These are phyloP conservation scores for Trypanosoma caninum DNA, from an alignment of 208 protist species.

Conservation along the genomic window DNA sequence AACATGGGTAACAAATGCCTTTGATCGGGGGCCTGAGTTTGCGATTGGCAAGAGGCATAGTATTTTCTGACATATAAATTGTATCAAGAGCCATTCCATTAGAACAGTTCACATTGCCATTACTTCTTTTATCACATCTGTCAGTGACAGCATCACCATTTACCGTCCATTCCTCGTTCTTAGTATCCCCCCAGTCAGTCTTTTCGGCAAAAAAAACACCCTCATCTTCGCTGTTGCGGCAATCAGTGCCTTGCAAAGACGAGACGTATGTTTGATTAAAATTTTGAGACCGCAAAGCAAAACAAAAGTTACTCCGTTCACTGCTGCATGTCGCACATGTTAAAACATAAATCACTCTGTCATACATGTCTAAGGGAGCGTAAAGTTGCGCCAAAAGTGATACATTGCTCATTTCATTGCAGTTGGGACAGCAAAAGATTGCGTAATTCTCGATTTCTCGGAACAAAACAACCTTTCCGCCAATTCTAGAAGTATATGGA, in stretches of 20 bases:
- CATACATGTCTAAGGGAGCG: constrained; percentile 69
- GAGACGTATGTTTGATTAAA: constrained; percentile 58
- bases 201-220: constrained; percentile 49
- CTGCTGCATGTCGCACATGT: constrained; percentile 51
- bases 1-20: constrained; percentile 47
- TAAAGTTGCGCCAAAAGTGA: constrained; percentile 78
- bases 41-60: constrained; percentile 30
- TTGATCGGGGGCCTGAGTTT: constrained; percentile 32
- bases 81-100: neutral
- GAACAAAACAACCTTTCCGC: constrained; percentile 60
- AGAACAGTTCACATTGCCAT: neutral
- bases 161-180: constrained; percentile 13
- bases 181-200: constrained; percentile 38
- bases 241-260: neutral
- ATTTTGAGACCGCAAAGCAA: constrained; percentile 74
- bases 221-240: constrained; percentile 7
- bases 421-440: constrained; percentile 77
- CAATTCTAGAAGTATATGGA: constrained; percentile 64
- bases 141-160: neutral
- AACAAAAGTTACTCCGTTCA: constrained; percentile 49
- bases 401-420: constrained; percentile 39
- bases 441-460: constrained; percentile 22
- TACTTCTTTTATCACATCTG: neutral
- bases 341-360: constrained; percentile 83
- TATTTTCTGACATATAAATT: neutral